Evolutionary conservation across 148 eudicot species (phyloP).

Genomic region (Linanthus parryae): DNA sequence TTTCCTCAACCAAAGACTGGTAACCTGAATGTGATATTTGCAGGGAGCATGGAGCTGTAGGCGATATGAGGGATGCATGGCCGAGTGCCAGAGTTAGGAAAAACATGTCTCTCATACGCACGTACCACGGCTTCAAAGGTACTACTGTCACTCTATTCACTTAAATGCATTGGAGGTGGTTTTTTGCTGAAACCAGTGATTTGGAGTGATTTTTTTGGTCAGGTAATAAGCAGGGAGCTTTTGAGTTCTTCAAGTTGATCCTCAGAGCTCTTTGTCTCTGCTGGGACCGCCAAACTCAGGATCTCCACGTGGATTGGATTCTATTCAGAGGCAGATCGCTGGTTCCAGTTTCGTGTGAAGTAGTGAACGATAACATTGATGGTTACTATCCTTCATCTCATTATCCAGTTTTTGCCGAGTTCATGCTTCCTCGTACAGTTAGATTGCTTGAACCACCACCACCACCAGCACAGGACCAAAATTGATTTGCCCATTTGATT

Average conservation of each 20-base stretch:
- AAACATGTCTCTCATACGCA: slow-evolving; percentile 75
- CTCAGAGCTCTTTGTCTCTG: slow-evolving; percentile 96
- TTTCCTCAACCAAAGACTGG: no score
- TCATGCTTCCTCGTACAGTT: slow-evolving; percentile 89
- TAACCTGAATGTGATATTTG: no score
- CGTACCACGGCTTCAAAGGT: slow-evolving; percentile 99
- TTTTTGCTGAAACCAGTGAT: background rate
- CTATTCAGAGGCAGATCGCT: slow-evolving; percentile 83
- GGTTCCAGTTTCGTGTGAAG: slow-evolving; percentile 78
- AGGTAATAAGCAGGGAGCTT: slow-evolving; percentile 91
- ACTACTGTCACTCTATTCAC: no score
- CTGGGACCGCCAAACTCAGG: slow-evolving; percentile 99
- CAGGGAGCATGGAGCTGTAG: slow-evolving; percentile 94
- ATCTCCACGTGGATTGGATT: slow-evolving; percentile 93
- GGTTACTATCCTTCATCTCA: slow-evolving; percentile 92
- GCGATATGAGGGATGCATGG: slow-evolving; percentile 99
- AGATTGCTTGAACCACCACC: slow-evolving; percentile 58
- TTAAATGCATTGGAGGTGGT: no score
- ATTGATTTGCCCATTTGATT: no score
- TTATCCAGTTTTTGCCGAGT: slow-evolving; percentile 87
- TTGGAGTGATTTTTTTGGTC: slow-evolving; percentile 10
- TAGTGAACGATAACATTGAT: slow-evolving; percentile 78
- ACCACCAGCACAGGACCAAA: no score
- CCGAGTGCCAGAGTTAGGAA: slow-evolving; percentile 91
- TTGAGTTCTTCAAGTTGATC: slow-evolving; percentile 82